Evolutionary conservation across 495 filamentous ascomycete genomes (phyloP).

Genomic region (Hypoxylon rickii): DNA sequence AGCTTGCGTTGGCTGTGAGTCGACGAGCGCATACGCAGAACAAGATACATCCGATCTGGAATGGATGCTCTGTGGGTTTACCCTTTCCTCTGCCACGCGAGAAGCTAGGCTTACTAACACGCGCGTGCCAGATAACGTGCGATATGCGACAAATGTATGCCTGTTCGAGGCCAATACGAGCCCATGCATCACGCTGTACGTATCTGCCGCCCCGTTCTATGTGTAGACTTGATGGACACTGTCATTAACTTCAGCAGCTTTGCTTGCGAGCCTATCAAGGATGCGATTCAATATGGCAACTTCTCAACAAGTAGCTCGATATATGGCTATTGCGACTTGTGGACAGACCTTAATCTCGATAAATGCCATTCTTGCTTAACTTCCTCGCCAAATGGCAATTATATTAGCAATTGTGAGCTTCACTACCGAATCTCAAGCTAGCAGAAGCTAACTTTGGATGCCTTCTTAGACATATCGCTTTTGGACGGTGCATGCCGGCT

Average conservation of each 20-base stretch:
- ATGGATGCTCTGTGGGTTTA: constrained; percentile 48
- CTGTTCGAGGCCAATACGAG: constrained; percentile 39
- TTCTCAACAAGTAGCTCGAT: constrained; percentile 37
- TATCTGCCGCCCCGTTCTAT: background rate
- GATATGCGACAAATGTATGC: constrained; percentile 47
- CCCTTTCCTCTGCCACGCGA: background rate
- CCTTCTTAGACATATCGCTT: constrained; percentile 42
- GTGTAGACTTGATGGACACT: constrained; percentile 1
- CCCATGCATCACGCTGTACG: constrained; percentile 50
- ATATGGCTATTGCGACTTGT: constrained; percentile 49
- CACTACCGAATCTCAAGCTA: background rate
- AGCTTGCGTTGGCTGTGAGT: constrained; percentile 49
- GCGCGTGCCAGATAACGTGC: constrained; percentile 49
- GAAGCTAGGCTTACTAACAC: constrained; percentile 2
- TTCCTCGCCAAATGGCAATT: constrained; percentile 22
- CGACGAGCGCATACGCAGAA: constrained; percentile 41
- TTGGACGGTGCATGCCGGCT: constrained; percentile 55
- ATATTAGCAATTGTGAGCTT: constrained; percentile 47
- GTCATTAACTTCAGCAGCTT: constrained; percentile 36
- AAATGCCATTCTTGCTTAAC: constrained; percentile 46
- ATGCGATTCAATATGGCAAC: constrained; percentile 44
- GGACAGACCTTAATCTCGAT: constrained; percentile 38
- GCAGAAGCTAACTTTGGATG: constrained; percentile 4
- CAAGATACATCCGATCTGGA: constrained; percentile 43
- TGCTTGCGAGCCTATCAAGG: constrained; percentile 45